Conservation (phyloP, 2,329 filamentous ascomycete species). For the Microsporum ferrugineum region DNA sequence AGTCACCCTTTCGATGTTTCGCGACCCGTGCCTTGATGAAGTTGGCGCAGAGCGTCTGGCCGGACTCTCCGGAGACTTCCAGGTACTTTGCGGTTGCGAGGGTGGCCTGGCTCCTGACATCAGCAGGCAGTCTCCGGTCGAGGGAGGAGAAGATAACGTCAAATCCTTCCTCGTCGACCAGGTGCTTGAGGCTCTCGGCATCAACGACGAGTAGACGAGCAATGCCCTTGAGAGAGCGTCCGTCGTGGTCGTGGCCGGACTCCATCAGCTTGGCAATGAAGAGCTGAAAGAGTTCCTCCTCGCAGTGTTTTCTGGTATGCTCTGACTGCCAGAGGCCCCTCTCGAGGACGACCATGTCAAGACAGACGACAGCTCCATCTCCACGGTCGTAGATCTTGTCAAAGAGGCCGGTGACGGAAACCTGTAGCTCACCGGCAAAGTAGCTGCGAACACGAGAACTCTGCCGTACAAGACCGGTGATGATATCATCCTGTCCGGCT, state of each 20-base stretch:
- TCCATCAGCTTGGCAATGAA: slow-evolving; percentile 84
- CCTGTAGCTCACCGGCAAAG: slow-evolving; percentile 33
- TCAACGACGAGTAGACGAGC: slow-evolving; percentile 48
- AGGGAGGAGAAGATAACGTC: slow-evolving; percentile 79
- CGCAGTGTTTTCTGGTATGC: slow-evolving; percentile 32
- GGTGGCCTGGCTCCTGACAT: slow-evolving; percentile 68
- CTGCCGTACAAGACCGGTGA: slow-evolving; percentile 36
- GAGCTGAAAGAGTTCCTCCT: slow-evolving; percentile 45
- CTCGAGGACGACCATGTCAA: slow-evolving; percentile 38
- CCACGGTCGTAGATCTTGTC: slow-evolving; percentile 40
- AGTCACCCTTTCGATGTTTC: slow-evolving; percentile 71
- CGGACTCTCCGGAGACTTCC: slow-evolving; percentile 60
- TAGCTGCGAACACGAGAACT: slow-evolving; percentile 33
- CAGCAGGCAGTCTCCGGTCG: slow-evolving; percentile 65
- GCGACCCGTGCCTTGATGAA: slow-evolving; percentile 64
- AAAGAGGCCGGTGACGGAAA: slow-evolving; percentile 38
- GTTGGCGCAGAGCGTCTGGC: slow-evolving; percentile 55
- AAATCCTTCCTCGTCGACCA: slow-evolving; percentile 57
- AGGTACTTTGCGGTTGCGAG: slow-evolving; percentile 74
- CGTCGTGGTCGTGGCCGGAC: slow-evolving; percentile 63
- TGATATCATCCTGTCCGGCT: slow-evolving; percentile 35
- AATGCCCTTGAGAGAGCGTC: slow-evolving; percentile 49
- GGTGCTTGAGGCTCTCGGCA: slow-evolving; percentile 37
- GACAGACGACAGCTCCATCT: slow-evolving; percentile 36
- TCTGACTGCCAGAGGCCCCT: slow-evolving; percentile 36